These are phyloP conservation scores for Lactarius hengduanensis DNA, from an alignment of 768 basidiomycete genomes.

Conservation along the genomic window DNA sequence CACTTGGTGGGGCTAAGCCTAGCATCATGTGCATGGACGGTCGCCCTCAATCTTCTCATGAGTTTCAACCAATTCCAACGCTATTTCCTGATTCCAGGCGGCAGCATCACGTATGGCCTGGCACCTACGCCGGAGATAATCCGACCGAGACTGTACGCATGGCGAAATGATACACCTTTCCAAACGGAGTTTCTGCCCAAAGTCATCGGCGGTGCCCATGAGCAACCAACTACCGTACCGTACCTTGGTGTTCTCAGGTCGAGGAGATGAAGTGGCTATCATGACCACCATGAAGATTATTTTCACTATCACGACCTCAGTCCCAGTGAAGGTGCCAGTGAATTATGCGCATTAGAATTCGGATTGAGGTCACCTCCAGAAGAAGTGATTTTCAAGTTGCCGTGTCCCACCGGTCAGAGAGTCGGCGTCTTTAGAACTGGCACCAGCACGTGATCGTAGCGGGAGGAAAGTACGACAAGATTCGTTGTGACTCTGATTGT, in stretches of 20 bases:
- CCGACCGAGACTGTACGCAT: background rate
- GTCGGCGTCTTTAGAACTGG: background rate
- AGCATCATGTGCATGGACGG: background rate
- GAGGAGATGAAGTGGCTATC: background rate
- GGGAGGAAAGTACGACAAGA: background rate
- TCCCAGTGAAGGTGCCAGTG: background rate
- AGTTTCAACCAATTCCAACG: background rate
- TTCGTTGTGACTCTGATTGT: background rate
- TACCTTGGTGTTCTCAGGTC: background rate
- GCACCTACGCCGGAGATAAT: background rate
- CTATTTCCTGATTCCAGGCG: background rate
- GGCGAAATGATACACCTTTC: background rate
- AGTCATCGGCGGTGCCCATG: background rate
- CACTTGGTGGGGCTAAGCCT: background rate
- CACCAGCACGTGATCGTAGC: background rate
- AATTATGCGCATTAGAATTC: background rate
- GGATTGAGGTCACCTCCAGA: background rate
- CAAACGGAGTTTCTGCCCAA: background rate
- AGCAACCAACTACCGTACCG: background rate
- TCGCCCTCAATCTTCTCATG: background rate
- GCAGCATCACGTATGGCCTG: background rate
- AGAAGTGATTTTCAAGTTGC: background rate
- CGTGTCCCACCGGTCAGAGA: background rate
- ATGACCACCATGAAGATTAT: background rate
- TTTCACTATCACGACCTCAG: background rate